Evolutionary conservation across 176 grass and related monocot species (phyloP).

Genomic region (Lolium perenne): DNA sequence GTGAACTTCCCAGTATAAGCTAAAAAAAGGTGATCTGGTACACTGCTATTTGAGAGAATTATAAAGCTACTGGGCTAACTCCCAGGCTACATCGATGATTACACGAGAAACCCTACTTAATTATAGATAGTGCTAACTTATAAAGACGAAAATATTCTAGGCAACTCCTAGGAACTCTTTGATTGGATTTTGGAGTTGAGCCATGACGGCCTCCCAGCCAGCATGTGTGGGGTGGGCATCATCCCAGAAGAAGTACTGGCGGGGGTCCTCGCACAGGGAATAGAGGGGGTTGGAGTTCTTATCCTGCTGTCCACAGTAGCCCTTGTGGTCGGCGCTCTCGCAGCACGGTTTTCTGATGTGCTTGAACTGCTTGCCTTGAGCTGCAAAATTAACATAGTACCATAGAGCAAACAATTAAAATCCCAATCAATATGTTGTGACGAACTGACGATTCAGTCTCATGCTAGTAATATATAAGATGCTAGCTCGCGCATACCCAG

Average conservation of each 20-base stretch:
- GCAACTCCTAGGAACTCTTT: neutral
- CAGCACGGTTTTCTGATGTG: constrained; percentile 42
- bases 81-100: too few relatives aligned
- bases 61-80: too few relatives aligned
- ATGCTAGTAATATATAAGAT: too few relatives aligned
- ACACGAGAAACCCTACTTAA: too few relatives aligned
- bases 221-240: constrained; percentile 35
- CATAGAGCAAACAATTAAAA: neutral
- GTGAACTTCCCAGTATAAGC: too few relatives aligned
- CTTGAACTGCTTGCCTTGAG: neutral
- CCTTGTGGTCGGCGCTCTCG: constrained; percentile 3
- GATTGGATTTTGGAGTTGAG: neutral
- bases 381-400: neutral
- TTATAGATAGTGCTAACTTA: too few relatives aligned
- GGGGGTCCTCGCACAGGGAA: neutral
- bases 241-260: constrained; percentile 49
- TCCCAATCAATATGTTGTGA: neutral
- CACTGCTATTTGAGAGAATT: too few relatives aligned
- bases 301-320: constrained; percentile 29
- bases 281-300: neutral
- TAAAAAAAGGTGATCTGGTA: too few relatives aligned
- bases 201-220: constrained; percentile 33
- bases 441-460: neutral
- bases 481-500: too few relatives aligned
- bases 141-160: too few relatives aligned